phyloP scores from a whole-genome alignment of 257 asterid genomes.

The Dorcoceras hygrometricum region DNA sequence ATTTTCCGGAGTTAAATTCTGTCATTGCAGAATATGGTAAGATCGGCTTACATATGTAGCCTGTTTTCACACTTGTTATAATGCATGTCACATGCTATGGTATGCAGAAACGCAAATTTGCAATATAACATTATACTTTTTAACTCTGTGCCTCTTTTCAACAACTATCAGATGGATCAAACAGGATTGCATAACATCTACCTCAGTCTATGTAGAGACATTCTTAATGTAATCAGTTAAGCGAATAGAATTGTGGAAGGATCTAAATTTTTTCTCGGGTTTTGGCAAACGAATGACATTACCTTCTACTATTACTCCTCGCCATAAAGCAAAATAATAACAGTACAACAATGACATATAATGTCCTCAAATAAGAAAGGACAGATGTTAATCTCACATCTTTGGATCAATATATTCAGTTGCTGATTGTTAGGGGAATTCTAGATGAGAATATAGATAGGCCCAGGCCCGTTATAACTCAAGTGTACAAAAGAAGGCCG shows the following conservation, averaged over 20 bases:
- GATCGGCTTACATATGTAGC: no score
- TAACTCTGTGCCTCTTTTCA: neutral
- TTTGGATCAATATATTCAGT: neutral
- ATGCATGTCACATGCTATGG: neutral
- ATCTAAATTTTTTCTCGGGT: neutral
- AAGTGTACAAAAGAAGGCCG: no score
- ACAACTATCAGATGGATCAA: no score
- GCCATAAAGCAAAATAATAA: neutral
- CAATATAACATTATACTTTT: neutral
- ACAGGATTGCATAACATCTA: neutral
- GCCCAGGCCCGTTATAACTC: no score
- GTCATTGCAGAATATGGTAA: neutral
- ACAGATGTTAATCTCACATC: neutral
- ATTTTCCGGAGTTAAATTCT: neutral
- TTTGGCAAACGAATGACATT: neutral
- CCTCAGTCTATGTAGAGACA: neutral
- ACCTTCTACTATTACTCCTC: neutral
- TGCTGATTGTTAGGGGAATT: no score
- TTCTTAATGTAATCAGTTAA: conserved; percentile 2
- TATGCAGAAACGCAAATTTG: neutral
- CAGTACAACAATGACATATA: neutral
- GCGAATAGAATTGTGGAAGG: neutral
- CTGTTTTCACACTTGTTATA: neutral
- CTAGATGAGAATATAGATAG: no score
- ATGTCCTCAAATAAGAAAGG: neutral